These are phyloP conservation scores for Lachnellula suecica DNA, from an alignment of 2,329 filamentous ascomycete genomes.

Conservation along the genomic window DNA sequence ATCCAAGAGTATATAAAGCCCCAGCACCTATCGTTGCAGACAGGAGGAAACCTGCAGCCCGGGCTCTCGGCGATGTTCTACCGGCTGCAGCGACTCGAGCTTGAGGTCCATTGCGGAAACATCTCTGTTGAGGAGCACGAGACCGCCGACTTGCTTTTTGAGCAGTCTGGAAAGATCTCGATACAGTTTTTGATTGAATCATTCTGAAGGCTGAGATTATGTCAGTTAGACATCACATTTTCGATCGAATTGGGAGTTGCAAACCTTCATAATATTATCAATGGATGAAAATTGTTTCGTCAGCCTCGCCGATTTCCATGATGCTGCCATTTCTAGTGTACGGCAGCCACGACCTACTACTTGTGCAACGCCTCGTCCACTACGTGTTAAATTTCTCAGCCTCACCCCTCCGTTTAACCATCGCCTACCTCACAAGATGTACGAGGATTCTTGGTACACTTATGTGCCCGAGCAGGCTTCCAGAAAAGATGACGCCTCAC, in stretches of 20 bases:
- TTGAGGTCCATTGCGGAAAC: constrained; percentile 15
- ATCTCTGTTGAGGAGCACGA: constrained; percentile 20
- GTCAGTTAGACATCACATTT: neutral
- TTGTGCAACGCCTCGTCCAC: no score
- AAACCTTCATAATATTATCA: neutral
- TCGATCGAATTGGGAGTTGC: neutral
- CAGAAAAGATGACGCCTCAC: constrained; percentile 46
- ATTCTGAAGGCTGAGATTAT: constrained; percentile 12
- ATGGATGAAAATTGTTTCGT: neutral
- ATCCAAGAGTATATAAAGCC: constrained; percentile 24
- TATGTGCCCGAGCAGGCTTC: constrained; percentile 64
- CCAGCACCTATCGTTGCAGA: constrained; percentile 24
- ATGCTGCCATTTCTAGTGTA: neutral
- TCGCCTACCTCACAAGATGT: constrained; percentile 51
- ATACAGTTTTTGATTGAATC: constrained; percentile 18
- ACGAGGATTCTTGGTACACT: constrained; percentile 83
- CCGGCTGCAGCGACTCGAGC: constrained; percentile 16
- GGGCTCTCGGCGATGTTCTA: constrained; percentile 5
- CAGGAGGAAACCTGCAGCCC: constrained; percentile 20
- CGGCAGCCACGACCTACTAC: neutral
- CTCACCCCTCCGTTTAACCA: constrained; percentile 1
- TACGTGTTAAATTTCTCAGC: constrained; percentile 12
- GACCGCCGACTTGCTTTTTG: constrained; percentile 15
- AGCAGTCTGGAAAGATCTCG: constrained; percentile 12
- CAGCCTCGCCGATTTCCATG: constrained; percentile 22